These are phyloP conservation scores for Cryptococcus jaspeensis DNA, from an alignment of 1,284 basidiomycete species.

Conservation along the genomic window DNA sequence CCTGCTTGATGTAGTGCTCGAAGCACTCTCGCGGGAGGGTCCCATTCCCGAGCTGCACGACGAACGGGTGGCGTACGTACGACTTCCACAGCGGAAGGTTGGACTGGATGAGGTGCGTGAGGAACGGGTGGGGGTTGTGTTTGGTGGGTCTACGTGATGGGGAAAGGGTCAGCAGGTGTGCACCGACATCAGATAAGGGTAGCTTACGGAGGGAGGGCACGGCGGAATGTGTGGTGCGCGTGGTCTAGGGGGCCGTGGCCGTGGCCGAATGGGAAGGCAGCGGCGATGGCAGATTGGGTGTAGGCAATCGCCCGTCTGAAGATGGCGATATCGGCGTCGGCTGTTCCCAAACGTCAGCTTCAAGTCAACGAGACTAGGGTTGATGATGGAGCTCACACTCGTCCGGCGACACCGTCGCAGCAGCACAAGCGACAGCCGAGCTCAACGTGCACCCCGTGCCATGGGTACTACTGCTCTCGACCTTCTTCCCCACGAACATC, in stretches of 20 bases:
- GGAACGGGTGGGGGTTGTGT: slow-evolving; percentile 67
- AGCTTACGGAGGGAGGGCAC: slow-evolving; percentile 62
- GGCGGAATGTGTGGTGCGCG: slow-evolving; percentile 61
- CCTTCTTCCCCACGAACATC: slow-evolving; percentile 64
- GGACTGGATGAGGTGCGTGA: slow-evolving; percentile 64
- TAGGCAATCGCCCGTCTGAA: slow-evolving; percentile 62
- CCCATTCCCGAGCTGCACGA: slow-evolving; percentile 69
- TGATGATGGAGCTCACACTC: not conserved
- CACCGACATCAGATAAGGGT: not conserved
- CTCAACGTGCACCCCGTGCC: slow-evolving; percentile 93
- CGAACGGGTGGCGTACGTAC: slow-evolving; percentile 82
- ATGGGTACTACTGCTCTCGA: slow-evolving; percentile 75
- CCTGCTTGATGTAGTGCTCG: slow-evolving; percentile 75
- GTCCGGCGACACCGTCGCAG: slow-evolving; percentile 57
- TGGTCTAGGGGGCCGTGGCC: slow-evolving; percentile 90
- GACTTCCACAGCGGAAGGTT: slow-evolving; percentile 64
- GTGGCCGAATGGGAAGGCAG: slow-evolving; percentile 67
- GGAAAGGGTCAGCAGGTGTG: not conserved
- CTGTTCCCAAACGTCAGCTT: slow-evolving; percentile 1
- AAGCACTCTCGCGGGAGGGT: slow-evolving; percentile 67
- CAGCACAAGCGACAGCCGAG: slow-evolving; percentile 68
- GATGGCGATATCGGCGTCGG: slow-evolving; percentile 9
- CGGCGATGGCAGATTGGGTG: slow-evolving; percentile 73
- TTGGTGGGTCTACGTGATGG: slow-evolving; percentile 57
- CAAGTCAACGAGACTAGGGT: not conserved